These are phyloP conservation scores for Crepidotus variabilis DNA, from an alignment of 768 basidiomycete species.

Conservation along the genomic window DNA sequence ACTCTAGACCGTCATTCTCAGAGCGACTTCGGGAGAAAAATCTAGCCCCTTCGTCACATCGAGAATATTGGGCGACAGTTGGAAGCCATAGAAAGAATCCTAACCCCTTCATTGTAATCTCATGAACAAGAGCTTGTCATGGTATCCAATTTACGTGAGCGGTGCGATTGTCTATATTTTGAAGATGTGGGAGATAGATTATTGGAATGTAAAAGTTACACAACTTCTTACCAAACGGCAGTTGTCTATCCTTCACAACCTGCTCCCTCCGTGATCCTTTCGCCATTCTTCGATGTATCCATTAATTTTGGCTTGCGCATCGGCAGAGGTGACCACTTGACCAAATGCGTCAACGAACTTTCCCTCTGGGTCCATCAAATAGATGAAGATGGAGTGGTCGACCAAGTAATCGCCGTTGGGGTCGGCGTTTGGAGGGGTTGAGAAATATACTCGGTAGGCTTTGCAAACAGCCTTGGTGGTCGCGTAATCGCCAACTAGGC, in stretches of 20 bases:
- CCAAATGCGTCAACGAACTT: constrained; percentile 97
- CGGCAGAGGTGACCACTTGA: constrained; percentile 66
- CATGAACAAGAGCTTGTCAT: too few relatives aligned
- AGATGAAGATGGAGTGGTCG: constrained; percentile 95
- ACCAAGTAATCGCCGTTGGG: constrained; percentile 94
- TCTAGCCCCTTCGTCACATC: too few relatives aligned
- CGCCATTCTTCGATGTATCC: constrained; percentile 45
- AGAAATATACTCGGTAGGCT: constrained; percentile 97
- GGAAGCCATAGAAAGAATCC: too few relatives aligned
- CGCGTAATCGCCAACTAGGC: constrained; percentile 81
- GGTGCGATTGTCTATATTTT: too few relatives aligned
- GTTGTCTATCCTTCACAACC: not conserved
- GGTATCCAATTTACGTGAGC: too few relatives aligned
- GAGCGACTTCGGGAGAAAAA: too few relatives aligned
- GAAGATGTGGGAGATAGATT: too few relatives aligned
- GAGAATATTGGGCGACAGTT: too few relatives aligned
- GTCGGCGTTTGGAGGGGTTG: constrained; percentile 85
- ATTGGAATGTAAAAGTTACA: too few relatives aligned
- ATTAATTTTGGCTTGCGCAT: constrained; percentile 60
- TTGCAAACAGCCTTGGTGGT: constrained; percentile 87
- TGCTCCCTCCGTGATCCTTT: constrained; percentile 19
- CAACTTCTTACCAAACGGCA: not conserved
- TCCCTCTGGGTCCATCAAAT: constrained; percentile 95
- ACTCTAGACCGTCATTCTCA: too few relatives aligned
- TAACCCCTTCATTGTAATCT: too few relatives aligned